Conservation (phyloP, 225 moss, liverwort and hornwort species). For the Bryum argenteum region DNA sequence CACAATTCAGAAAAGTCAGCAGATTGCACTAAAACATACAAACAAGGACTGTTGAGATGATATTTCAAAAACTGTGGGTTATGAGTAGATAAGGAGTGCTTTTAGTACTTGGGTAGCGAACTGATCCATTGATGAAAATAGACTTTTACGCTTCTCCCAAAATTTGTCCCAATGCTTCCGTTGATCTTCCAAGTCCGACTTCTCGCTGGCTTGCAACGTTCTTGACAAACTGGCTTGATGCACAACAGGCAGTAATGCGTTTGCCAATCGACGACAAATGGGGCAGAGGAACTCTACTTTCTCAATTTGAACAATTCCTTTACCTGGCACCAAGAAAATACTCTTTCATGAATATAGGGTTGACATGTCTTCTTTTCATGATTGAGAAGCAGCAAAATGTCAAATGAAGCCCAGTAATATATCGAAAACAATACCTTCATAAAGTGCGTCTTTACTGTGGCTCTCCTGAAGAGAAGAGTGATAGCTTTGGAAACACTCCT, state of each 20-base stretch:
- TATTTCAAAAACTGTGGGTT: no score
- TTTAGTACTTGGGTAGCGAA: slow-evolving; percentile 54
- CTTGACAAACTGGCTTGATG: slow-evolving; percentile 65
- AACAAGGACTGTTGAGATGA: no score
- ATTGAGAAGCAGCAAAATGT: slow-evolving; percentile 3
- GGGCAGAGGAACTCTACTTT: slow-evolving; percentile 91
- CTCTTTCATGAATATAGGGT: no score
- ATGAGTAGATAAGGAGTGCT: not conserved
- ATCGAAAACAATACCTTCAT: slow-evolving; percentile 70
- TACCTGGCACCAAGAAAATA: slow-evolving; percentile 48
- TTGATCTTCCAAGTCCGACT: slow-evolving; percentile 45
- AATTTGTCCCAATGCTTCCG: slow-evolving; percentile 44
- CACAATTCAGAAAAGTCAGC: slow-evolving; percentile 2
- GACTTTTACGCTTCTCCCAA: slow-evolving; percentile 42
- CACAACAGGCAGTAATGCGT: slow-evolving; percentile 86
- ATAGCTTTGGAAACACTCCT: slow-evolving; percentile 90
- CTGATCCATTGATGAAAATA: slow-evolving; percentile 43
- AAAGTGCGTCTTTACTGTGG: slow-evolving; percentile 53
- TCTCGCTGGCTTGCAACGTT: slow-evolving; percentile 44
- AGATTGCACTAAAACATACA: no score
- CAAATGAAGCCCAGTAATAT: slow-evolving; percentile 1
- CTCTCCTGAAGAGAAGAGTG: slow-evolving; percentile 75
- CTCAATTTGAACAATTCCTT: slow-evolving; percentile 75
- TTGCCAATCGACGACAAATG: slow-evolving; percentile 92
- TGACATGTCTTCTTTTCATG: not conserved